Conservation (phyloP, 768 basidiomycete species). For the Mycena filopes region DNA sequence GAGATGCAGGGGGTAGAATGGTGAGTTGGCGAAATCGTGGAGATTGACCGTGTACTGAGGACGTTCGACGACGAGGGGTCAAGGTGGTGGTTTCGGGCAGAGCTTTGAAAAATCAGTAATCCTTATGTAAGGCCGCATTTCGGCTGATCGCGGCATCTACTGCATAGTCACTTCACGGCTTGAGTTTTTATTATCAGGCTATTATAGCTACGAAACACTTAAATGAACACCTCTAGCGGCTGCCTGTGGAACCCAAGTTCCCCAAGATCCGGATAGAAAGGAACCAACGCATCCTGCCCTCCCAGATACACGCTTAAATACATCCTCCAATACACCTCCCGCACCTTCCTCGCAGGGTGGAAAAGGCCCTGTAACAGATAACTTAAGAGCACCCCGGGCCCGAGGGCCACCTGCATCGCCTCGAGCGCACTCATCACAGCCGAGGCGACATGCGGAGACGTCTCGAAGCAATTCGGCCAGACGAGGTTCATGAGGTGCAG, state of each 20-base stretch:
- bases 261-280: constrained; percentile 92
- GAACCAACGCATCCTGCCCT: constrained; percentile 89
- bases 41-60: constrained; percentile 41
- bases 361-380: constrained; percentile 95
- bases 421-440: constrained; percentile 98
- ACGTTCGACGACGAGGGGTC: constrained; percentile 6
- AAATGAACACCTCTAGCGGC: constrained; percentile 85
- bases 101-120: constrained; percentile 9
- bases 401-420: constrained; percentile 96
- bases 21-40: constrained; percentile 74
- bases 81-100: constrained; percentile 11
- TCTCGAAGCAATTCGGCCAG: constrained; percentile 99
- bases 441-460: constrained; percentile 96
- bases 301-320: constrained; percentile 96
- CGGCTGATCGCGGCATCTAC: neutral
- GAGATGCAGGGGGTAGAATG: constrained; percentile 53
- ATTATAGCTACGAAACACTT: constrained; percentile 23
- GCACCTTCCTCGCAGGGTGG: constrained; percentile 96
- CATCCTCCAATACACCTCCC: constrained; percentile 97
- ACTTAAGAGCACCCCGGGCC: constrained; percentile 90
- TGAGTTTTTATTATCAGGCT: too few relatives aligned
- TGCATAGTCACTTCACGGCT: neutral
- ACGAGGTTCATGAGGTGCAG: constrained; percentile 97
- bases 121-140: too few relatives aligned
- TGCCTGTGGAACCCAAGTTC: constrained; percentile 92